Percentiles rank a stretch among this genome's conserved stretches.
phyloP scores from a whole-genome alignment of 345 rosid genomes.

The Viola odorata region DNA sequence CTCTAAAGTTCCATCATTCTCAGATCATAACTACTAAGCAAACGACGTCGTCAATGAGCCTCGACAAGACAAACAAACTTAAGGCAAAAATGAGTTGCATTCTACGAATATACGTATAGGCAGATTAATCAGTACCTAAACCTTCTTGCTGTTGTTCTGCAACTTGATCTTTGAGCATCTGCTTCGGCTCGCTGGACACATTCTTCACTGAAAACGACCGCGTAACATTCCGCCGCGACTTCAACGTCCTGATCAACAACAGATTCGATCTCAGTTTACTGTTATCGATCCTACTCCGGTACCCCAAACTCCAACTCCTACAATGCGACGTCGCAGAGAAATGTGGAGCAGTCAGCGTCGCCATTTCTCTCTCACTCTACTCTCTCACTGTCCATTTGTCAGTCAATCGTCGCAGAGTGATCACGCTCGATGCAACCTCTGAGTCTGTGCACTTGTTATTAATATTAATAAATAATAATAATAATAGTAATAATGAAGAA shows the following conservation, averaged over 20 bases:
- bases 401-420: too few relatives aligned
- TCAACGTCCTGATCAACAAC: slow-evolving; percentile 10
- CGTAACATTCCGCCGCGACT: not conserved
- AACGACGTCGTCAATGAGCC: too few relatives aligned
- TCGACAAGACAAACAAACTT: too few relatives aligned
- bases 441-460: too few relatives aligned
- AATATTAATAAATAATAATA: too few relatives aligned
- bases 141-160: slow-evolving; percentile 2
- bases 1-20: too few relatives aligned
- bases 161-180: slow-evolving; percentile 1
- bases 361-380: slow-evolving; percentile 9
- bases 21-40: too few relatives aligned
- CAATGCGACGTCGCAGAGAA: slow-evolving; percentile 6
- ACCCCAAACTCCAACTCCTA: slow-evolving; percentile 2
- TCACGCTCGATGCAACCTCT: too few relatives aligned
- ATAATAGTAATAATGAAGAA: too few relatives aligned
- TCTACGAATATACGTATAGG: not conserved
- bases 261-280: slow-evolving; percentile 15
- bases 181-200: slow-evolving; percentile 18
- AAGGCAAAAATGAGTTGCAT: not conserved
- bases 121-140: not conserved
- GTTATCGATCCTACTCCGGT: not conserved
- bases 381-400: too few relatives aligned
- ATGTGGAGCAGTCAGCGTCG: slow-evolving; percentile 2
- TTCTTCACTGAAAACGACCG: slow-evolving; percentile 17